Percentiles rank a stretch among this genome's conserved stretches.
Conservation (phyloP, 345 rosid genomes). For the Syzygium oleosum region DNA sequence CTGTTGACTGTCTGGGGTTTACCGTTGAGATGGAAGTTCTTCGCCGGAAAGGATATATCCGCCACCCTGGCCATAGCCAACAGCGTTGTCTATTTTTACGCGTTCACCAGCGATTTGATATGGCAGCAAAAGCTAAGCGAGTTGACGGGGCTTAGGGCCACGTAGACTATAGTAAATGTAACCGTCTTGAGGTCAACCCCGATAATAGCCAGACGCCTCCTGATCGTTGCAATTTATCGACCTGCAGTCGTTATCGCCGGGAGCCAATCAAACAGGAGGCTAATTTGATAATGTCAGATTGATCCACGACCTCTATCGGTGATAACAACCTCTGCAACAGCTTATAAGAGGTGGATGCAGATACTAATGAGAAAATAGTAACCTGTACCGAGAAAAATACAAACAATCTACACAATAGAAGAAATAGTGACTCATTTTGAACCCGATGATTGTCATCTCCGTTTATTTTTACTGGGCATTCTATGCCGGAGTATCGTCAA, state of each 20-base stretch:
- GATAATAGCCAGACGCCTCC: slow-evolving; percentile 13
- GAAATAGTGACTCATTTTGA: background rate
- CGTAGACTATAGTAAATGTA: slow-evolving; percentile 10
- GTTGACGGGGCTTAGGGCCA: slow-evolving; percentile 21
- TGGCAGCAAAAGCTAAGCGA: slow-evolving; percentile 38
- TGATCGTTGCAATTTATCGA: slow-evolving; percentile 30
- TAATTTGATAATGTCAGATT: slow-evolving; percentile 25
- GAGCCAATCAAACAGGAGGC: slow-evolving; percentile 15
- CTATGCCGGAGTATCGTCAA: slow-evolving; percentile 32
- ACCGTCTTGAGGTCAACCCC: slow-evolving; percentile 32
- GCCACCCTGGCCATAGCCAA: slow-evolving; percentile 33
- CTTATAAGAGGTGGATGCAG: slow-evolving; percentile 17
- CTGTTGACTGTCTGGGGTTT: slow-evolving; percentile 9
- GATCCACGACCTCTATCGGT: slow-evolving; percentile 18
- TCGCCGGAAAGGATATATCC: slow-evolving; percentile 33
- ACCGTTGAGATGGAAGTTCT: slow-evolving; percentile 26
- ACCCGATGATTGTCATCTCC: background rate
- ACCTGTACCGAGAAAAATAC: background rate
- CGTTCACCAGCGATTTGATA: slow-evolving; percentile 20
- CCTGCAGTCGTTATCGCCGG: slow-evolving; percentile 36
- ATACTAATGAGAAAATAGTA: background rate
- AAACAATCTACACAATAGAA: background rate
- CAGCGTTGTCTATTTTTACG: slow-evolving; percentile 30
- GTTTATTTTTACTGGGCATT: slow-evolving; percentile 1
- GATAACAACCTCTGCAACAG: slow-evolving; percentile 35